Evolutionary conservation across 352 stramenopile genomes (phyloP), one percentile per base, ranked within the genome.

Genomic region (Plasmopara muralis): DNA sequence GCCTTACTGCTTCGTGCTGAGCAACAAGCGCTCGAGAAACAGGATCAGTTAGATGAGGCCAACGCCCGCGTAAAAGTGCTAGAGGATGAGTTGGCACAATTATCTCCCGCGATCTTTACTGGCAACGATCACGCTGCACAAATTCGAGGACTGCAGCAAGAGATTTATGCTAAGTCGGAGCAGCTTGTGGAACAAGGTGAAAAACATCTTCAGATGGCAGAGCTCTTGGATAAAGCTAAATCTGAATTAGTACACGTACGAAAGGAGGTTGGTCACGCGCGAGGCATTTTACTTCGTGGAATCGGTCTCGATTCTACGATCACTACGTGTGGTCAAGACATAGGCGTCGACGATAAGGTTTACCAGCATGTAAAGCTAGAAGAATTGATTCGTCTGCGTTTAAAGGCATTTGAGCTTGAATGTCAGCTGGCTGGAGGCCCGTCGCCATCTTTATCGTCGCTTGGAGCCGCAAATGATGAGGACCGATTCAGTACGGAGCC

Each of bases 141-240:
- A 9, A 38, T 85, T 20, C 64, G 69, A 8, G 77, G 79, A 18
- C 57, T 89, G 43, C 77, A 89, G 43, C 63, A 90, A 18, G 72
- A 87, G 38, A 57, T 93, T 18, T 89, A 85, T 53, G 31, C 66
- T 10, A 93, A 89, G 43, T 87, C 72, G 0, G 64, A 85, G 45
- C 77, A 88, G 58, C 74, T 90, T 16, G 77, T 93, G 9, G 56
- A 72, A 16, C 79, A 90, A 59, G 75, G 71, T 6, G 82, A 93
- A 55, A 88, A 85, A 45, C 71, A 85, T 34, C 35, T 93, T 13
- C 56, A 60, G 18, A 52, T 86, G 12, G 70, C 64, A 5, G 55
- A 71, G 10, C 58, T 60, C 18, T 61, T 74, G 10, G 73, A 85
- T 9, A 74, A 76, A 28, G 45, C 70, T 29, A 83, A 73, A 43